phyloP scores from a whole-genome alignment of 371 early-diverging fungal species.

The Phascolomyces articulosus region DNA sequence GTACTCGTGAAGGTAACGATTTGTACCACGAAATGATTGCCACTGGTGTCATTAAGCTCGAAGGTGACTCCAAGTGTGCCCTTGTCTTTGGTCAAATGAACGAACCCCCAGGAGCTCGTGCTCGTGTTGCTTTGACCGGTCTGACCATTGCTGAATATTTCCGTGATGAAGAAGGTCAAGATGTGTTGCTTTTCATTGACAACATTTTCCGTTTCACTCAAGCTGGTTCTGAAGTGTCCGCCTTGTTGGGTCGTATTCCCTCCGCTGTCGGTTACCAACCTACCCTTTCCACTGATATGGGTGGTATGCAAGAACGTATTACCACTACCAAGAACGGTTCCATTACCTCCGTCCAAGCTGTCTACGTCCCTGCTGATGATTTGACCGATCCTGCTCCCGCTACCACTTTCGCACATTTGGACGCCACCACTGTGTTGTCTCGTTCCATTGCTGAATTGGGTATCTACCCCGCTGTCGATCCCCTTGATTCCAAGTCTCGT shows the following conservation, averaged over 20 bases:
- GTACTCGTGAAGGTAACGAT: slow-evolving; percentile 98
- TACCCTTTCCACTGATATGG: slow-evolving; percentile 95
- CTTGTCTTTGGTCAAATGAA: slow-evolving; percentile 99
- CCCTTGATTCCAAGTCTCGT: slow-evolving; percentile 98
- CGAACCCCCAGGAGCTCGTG: slow-evolving; percentile 99
- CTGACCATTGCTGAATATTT: slow-evolving; percentile 98
- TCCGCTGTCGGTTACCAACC: slow-evolving; percentile 99
- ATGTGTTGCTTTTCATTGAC: slow-evolving; percentile 99
- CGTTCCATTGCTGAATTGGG: slow-evolving; percentile 98
- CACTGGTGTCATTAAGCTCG: slow-evolving; percentile 93
- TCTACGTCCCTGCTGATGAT: slow-evolving; percentile 99
- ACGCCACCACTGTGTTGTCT: slow-evolving; percentile 98
- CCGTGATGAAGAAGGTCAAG: slow-evolving; percentile 99
- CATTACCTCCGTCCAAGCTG: slow-evolving; percentile 97
- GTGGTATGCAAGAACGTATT: slow-evolving; percentile 98
- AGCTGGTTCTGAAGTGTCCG: slow-evolving; percentile 96
- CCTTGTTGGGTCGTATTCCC: slow-evolving; percentile 98
- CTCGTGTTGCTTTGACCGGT: slow-evolving; percentile 98
- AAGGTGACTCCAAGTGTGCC: slow-evolving; percentile 92
- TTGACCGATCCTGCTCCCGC: slow-evolving; percentile 99
- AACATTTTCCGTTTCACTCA: slow-evolving; percentile 99
- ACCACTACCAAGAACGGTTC: slow-evolving; percentile 99
- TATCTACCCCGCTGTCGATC: slow-evolving; percentile 99
- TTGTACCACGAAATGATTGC: slow-evolving; percentile 97
- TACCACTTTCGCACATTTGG: slow-evolving; percentile 98